phyloP scores from a whole-genome alignment of 1,284 basidiomycete genomes.

The Leccinum pachyderme region DNA sequence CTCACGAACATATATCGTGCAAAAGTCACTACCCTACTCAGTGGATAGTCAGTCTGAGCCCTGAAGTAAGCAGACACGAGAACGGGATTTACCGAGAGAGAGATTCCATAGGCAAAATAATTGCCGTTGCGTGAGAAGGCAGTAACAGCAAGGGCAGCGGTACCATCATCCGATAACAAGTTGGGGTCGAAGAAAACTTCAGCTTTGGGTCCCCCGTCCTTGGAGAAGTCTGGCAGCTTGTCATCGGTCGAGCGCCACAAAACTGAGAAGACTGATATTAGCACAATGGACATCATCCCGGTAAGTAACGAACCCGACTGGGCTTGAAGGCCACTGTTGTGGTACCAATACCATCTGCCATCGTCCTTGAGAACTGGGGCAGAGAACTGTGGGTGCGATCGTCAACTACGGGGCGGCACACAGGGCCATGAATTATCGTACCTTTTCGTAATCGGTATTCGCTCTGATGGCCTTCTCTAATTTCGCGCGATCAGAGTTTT shows the following conservation, averaged over 20 bases:
- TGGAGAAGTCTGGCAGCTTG: conserved; percentile 51
- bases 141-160: conserved; percentile 56
- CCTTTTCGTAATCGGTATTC: conserved; percentile 72
- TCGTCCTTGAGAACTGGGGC: conserved; percentile 62
- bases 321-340: conserved; percentile 69
- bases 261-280: conserved; percentile 36
- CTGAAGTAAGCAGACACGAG: conserved; percentile 3
- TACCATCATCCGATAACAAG: conserved; percentile 70
- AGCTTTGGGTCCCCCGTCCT: conserved; percentile 43
- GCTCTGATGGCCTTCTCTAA: conserved; percentile 60
- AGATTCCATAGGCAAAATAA: conserved; percentile 75
- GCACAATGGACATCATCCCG: background rate
- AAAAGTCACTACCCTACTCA: conserved; percentile 73
- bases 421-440: conserved; percentile 29
- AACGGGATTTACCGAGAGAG: conserved; percentile 53
- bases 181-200: conserved; percentile 83
- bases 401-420: background rate
- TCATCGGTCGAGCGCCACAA: conserved; percentile 63
- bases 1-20: conserved; percentile 63
- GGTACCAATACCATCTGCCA: conserved; percentile 74
- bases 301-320: conserved; percentile 48
- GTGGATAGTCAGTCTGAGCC: conserved; percentile 6
- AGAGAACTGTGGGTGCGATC: conserved; percentile 46
- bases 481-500: conserved; percentile 54
- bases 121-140: conserved; percentile 67